Base-by-base conservation (phyloP, 352 stramenopile species). In the Phytophthora crassamura region DNA sequence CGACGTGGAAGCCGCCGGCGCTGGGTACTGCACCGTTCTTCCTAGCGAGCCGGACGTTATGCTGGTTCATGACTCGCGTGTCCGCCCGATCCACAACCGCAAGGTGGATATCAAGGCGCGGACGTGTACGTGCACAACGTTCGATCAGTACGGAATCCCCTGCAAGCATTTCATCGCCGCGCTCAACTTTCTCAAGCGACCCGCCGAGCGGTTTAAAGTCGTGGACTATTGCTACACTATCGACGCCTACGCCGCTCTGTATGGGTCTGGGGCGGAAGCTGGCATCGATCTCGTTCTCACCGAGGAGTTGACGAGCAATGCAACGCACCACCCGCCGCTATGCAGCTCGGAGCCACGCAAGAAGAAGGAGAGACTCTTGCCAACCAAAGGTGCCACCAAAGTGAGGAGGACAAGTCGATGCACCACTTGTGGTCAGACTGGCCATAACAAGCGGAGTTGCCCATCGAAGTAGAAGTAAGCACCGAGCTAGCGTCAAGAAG, bases 141-240 rank as follows among this genome's bases (percentile, higher is more conserved):
- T 60, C 9, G 41, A 56, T 32, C 50, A 67, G 34, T 54, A 59
- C 28, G 48, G 59, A 5, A 49, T 67, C 25, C 49, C 59, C 16
- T 67, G 48, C 41, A 55, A 48, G n/a, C 59, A 67, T 45, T 53
- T 59, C 14, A 49, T 67, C 18, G 39, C 59, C 0, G 42, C 59
- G 4, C 59, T 59, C 3, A n/a, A 53, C 34, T 46, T 30, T 9
- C 32, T 59, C 8, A 30, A 56, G 16, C 40, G 41, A 5, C 22
- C 28, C 14, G 48, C 41, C 4, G 47, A 54, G 25, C 25, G 40
- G 14, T 50, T 67, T 41, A 35, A 30, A 9, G 22, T 30, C 14
- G 57, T 65, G 12, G 57, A 65, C 16, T 18, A 28, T 20, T 65
- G 49, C 39, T 65, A 59, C 49, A 65, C 20, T 33, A 59, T 52